phyloP scores from a whole-genome alignment of 1,284 basidiomycete species.

The Naganishia liquefaciens region DNA sequence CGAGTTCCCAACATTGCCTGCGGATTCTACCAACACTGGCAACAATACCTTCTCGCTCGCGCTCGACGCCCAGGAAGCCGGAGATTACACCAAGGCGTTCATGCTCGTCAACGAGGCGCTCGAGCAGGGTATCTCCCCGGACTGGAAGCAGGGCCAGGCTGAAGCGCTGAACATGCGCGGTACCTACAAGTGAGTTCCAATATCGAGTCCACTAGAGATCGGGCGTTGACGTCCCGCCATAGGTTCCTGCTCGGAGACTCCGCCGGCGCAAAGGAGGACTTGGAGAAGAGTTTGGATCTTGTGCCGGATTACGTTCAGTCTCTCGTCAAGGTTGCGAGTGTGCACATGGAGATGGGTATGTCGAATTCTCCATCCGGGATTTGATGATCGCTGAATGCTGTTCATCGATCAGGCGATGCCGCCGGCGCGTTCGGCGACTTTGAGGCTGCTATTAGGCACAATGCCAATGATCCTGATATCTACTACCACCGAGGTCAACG shows the following conservation, averaged over 20 bases:
- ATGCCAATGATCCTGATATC: slow-evolving; percentile 87
- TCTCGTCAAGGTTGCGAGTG: slow-evolving; percentile 95
- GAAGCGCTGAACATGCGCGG: slow-evolving; percentile 91
- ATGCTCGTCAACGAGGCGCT: slow-evolving; percentile 81
- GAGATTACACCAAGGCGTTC: slow-evolving; percentile 83
- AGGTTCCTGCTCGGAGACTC: slow-evolving; percentile 88
- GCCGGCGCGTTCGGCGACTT: slow-evolving; percentile 85
- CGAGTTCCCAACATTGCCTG: slow-evolving; percentile 70
- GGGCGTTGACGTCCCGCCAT: slow-evolving; percentile 13
- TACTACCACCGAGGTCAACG: slow-evolving; percentile 99
- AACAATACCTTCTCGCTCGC: slow-evolving; percentile 82
- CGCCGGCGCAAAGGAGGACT: slow-evolving; percentile 77
- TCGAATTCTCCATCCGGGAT: neutral
- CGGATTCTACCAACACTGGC: slow-evolving; percentile 60
- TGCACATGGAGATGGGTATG: slow-evolving; percentile 88
- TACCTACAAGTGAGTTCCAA: slow-evolving; percentile 76
- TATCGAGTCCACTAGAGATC: neutral
- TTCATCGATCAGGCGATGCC: slow-evolving; percentile 57
- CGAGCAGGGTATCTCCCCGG: slow-evolving; percentile 75
- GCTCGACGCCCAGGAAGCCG: slow-evolving; percentile 78
- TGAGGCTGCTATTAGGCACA: slow-evolving; percentile 80
- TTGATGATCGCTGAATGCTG: neutral
- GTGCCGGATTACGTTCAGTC: slow-evolving; percentile 79
- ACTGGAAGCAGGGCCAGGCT: slow-evolving; percentile 71
- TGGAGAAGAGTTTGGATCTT: slow-evolving; percentile 74